Evolutionary conservation across 768 basidiomycete species (phyloP).

Genomic region (Pholiota conissans): DNA sequence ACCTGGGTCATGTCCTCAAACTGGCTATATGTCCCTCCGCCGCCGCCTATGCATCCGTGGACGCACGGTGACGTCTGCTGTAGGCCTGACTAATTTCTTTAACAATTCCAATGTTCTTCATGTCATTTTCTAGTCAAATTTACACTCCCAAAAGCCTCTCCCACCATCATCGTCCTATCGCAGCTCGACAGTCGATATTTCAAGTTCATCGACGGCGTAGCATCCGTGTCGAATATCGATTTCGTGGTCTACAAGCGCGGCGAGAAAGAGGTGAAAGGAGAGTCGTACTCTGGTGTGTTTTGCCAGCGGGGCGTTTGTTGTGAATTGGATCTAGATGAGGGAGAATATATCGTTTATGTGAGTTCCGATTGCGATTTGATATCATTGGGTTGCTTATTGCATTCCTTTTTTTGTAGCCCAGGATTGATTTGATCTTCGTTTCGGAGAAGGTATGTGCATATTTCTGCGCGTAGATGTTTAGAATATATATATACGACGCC

Average conservation of each 20-base stretch:
- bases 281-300: conserved; percentile 25
- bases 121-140: conserved; percentile 11
- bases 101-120: neutral
- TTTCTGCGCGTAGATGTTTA: too few relatives aligned
- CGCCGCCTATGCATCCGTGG: conserved; percentile 38
- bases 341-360: conserved; percentile 42
- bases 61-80: conserved; percentile 48
- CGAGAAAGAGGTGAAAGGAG: conserved; percentile 24
- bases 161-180: conserved; percentile 42
- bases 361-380: neutral
- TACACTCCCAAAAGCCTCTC: conserved; percentile 30
- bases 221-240: conserved; percentile 37
- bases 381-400: too few relatives aligned
- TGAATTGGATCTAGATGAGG: conserved; percentile 35
- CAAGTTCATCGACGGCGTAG: conserved; percentile 33
- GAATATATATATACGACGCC: too few relatives aligned
- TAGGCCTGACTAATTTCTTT: conserved; percentile 20
- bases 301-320: conserved; percentile 33
- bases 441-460: neutral
- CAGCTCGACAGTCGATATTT: conserved; percentile 46
- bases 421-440: neutral
- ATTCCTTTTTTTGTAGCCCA: neutral
- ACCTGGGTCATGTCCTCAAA: conserved; percentile 42
- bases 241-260: conserved; percentile 45
- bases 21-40: conserved; percentile 38